These are phyloP conservation scores for Vinca minor DNA, from an alignment of 257 asterid genomes.

Conservation along the genomic window DNA sequence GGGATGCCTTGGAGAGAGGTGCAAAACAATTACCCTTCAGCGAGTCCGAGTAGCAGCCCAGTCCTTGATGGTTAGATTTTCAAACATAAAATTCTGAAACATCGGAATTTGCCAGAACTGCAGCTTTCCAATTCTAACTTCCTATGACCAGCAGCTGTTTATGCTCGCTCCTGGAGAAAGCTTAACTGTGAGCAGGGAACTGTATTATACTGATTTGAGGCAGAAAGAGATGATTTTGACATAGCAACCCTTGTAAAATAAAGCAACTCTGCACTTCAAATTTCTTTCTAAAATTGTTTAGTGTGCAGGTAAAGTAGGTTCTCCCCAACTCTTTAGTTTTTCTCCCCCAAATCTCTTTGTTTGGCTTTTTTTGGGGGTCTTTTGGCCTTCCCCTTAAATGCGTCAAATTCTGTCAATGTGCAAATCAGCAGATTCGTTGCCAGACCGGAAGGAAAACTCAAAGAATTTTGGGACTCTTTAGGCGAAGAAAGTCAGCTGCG, in stretches of 20 bases:
- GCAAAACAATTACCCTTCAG: slow-evolving; percentile 34
- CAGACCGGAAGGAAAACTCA: too few species aligned
- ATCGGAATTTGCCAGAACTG: slow-evolving; percentile 16
- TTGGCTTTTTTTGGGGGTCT: not conserved
- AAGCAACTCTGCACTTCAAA: slow-evolving; percentile 31
- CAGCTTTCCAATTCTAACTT: slow-evolving; percentile 8
- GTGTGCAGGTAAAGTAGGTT: slow-evolving; percentile 42
- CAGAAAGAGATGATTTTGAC: slow-evolving; percentile 19
- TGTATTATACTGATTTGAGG: slow-evolving; percentile 19
- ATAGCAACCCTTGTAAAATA: slow-evolving; percentile 21
- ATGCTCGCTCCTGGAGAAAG: not conserved
- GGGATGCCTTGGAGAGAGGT: slow-evolving; percentile 63
- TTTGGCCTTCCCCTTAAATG: not conserved
- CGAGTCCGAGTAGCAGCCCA: slow-evolving; percentile 25
- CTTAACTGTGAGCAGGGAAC: slow-evolving; percentile 5
- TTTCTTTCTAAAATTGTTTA: too few species aligned
- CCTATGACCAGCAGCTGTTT: slow-evolving; percentile 8
- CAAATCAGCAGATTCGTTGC: too few species aligned
- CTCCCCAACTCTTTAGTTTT: not conserved
- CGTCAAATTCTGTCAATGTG: not conserved
- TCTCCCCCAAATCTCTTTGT: too few species aligned
- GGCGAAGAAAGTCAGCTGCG: too few species aligned
- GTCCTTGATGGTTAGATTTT: slow-evolving; percentile 6
- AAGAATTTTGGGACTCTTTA: too few species aligned
- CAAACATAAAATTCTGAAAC: slow-evolving; percentile 17